phyloP scores from a whole-genome alignment of 2,329 filamentous ascomycete species.

The Claviceps sp. region DNA sequence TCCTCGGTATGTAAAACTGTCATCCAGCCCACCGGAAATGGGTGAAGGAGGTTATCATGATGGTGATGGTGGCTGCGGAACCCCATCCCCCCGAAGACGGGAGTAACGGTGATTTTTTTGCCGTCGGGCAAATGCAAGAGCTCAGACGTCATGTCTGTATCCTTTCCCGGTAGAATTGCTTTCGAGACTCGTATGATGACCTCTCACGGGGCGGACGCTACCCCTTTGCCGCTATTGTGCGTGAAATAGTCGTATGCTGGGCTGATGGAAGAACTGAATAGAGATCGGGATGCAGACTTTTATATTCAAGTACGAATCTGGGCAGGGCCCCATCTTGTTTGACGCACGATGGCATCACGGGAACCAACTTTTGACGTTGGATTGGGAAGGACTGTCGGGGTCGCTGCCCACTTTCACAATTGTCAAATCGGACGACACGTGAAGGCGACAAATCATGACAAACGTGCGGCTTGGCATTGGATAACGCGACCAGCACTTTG shows the following conservation, averaged over 20 bases:
- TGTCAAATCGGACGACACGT: constrained; percentile 1
- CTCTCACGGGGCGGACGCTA: neutral
- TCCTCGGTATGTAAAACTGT: constrained; percentile 66
- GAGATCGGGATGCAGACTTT: too few species aligned
- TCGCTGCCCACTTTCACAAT: neutral
- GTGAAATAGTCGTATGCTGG: too few species aligned
- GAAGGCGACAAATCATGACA: constrained; percentile 14
- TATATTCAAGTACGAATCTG: too few species aligned
- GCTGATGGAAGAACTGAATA: too few species aligned
- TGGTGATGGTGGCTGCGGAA: constrained; percentile 79
- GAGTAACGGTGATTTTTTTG: constrained; percentile 65
- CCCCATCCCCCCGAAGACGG: constrained; percentile 81
- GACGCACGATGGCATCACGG: too few species aligned
- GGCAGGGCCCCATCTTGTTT: too few species aligned
- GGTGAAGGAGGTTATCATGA: constrained; percentile 50
- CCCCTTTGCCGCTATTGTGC: neutral
- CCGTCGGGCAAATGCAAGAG: constrained; percentile 73
- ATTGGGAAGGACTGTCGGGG: neutral
- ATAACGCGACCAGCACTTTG: neutral
- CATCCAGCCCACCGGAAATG: constrained; percentile 81
- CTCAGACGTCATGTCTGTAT: constrained; percentile 21
- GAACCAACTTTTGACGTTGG: neutral
- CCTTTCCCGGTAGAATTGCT: too few species aligned
- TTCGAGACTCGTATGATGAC: neutral
- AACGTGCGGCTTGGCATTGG: constrained; percentile 18